Percentiles rank a stretch among this genome's conserved stretches.
Conservation (phyloP, 768 basidiomycete genomes). For the Boletus coccyginus region DNA sequence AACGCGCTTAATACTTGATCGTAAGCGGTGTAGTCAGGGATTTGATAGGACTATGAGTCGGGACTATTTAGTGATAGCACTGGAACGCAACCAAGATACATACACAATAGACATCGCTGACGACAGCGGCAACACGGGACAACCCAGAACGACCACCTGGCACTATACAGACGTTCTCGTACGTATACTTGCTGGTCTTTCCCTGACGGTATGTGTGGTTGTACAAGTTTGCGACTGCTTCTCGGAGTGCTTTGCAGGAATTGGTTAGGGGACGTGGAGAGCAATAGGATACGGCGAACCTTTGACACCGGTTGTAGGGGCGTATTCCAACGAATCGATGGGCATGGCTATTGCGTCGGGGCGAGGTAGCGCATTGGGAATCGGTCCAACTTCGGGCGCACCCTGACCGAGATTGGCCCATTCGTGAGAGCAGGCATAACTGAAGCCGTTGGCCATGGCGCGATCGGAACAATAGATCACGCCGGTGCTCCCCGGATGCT, state of each 20-base stretch:
- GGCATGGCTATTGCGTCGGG: slow-evolving; percentile 64
- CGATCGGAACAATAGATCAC: slow-evolving; percentile 90
- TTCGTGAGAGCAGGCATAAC: slow-evolving; percentile 68
- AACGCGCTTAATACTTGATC: slow-evolving; percentile 84
- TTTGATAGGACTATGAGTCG: slow-evolving; percentile 67
- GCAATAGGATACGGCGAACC: slow-evolving; percentile 36
- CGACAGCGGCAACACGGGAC: slow-evolving; percentile 87
- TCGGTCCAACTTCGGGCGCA: slow-evolving; percentile 83
- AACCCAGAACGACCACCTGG: slow-evolving; percentile 91
- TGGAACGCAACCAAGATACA: slow-evolving; percentile 12
- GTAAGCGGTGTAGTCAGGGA: slow-evolving; percentile 90
- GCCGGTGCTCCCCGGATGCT: slow-evolving; percentile 64
- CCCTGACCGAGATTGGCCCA: slow-evolving; percentile 94
- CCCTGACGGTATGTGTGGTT: slow-evolving; percentile 83
- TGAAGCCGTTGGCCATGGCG: slow-evolving; percentile 94
- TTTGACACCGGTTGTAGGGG: slow-evolving; percentile 90
- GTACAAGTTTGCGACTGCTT: slow-evolving; percentile 88
- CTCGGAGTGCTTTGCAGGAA: slow-evolving; percentile 59
- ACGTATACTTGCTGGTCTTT: slow-evolving; percentile 82
- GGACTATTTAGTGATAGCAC: neutral
- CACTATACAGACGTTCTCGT: slow-evolving; percentile 92
- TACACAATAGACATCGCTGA: slow-evolving; percentile 86
- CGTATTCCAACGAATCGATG: slow-evolving; percentile 80
- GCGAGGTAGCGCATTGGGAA: slow-evolving; percentile 71
- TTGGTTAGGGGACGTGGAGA: neutral